These are phyloP conservation scores for Aspergillus fijiensis DNA, from an alignment of 2,329 filamentous ascomycete species.

Conservation along the genomic window DNA sequence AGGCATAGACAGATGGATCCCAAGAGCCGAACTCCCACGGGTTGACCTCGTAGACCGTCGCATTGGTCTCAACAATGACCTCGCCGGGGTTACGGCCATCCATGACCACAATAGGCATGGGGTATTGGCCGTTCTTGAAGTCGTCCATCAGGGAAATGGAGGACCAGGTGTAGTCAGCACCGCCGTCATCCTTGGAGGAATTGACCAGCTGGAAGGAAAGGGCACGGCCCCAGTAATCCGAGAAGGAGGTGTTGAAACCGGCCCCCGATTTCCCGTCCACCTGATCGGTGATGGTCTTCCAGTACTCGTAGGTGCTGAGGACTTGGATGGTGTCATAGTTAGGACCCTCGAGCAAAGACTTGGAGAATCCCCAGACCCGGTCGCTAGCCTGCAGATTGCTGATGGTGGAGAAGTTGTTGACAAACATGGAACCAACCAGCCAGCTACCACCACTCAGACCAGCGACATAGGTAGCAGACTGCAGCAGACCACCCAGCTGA, in stretches of 20 bases:
- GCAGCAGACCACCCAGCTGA: slow-evolving; percentile 76
- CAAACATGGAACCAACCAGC: slow-evolving; percentile 77
- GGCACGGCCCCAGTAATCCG: slow-evolving; percentile 83
- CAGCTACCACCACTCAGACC: slow-evolving; percentile 81
- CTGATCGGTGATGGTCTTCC: slow-evolving; percentile 55
- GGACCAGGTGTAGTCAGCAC: slow-evolving; percentile 76
- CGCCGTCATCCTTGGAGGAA: slow-evolving; percentile 61
- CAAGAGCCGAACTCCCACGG: slow-evolving; percentile 77
- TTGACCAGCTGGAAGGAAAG: slow-evolving; percentile 85
- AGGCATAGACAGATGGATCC: slow-evolving; percentile 70
- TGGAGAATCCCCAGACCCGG: slow-evolving; percentile 62
- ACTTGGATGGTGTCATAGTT: slow-evolving; percentile 43
- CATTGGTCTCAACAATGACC: slow-evolving; percentile 63
- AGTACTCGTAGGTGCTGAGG: slow-evolving; percentile 59
- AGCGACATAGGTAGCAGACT: slow-evolving; percentile 76
- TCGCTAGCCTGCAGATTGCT: slow-evolving; percentile 16
- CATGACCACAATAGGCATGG: slow-evolving; percentile 72
- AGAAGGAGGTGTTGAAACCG: slow-evolving; percentile 68
- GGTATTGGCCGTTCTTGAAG: slow-evolving; percentile 64
- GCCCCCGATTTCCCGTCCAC: slow-evolving; percentile 63
- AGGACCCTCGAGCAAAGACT: slow-evolving; percentile 62
- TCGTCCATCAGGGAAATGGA: slow-evolving; percentile 65
- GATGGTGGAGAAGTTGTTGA: slow-evolving; percentile 74
- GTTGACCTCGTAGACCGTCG: slow-evolving; percentile 75
- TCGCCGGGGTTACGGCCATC: slow-evolving; percentile 66